Evolutionary conservation across 768 basidiomycete species (phyloP).

Genomic region (Collybia sp.): DNA sequence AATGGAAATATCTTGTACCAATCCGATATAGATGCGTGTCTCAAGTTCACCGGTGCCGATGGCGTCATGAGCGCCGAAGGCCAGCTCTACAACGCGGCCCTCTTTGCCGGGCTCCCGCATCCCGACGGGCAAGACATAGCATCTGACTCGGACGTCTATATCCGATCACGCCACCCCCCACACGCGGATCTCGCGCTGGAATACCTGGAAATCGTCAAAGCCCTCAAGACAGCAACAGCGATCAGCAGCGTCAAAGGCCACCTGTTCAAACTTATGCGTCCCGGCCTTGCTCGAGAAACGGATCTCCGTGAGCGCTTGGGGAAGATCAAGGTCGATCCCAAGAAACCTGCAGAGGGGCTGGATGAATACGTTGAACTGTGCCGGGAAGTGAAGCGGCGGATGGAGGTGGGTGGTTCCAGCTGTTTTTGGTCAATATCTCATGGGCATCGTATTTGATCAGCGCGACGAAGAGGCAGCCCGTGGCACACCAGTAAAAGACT

Average conservation of each 20-base stretch:
- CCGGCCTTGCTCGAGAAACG: slow-evolving; percentile 57
- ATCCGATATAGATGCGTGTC: slow-evolving; percentile 75
- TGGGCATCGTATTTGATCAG: slow-evolving; percentile 19
- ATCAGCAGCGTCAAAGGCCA: slow-evolving; percentile 85
- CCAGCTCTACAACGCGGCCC: slow-evolving; percentile 85
- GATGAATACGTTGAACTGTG: slow-evolving; percentile 49
- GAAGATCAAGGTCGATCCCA: slow-evolving; percentile 27
- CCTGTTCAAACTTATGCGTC: slow-evolving; percentile 87
- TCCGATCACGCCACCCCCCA: slow-evolving; percentile 46
- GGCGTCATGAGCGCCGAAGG: slow-evolving; percentile 96
- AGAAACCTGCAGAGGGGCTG: slow-evolving; percentile 21
- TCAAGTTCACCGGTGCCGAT: slow-evolving; percentile 83
- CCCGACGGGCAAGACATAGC: slow-evolving; percentile 7
- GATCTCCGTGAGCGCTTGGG: slow-evolving; percentile 78
- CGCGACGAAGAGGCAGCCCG: slow-evolving; percentile 41
- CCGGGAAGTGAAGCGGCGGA: slow-evolving; percentile 51
- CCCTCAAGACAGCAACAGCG: slow-evolving; percentile 65
- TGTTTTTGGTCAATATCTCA: slow-evolving; percentile 5
- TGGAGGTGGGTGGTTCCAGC: slow-evolving; percentile 30
- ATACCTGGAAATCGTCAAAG: slow-evolving; percentile 77
- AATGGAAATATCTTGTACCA: slow-evolving; percentile 94
- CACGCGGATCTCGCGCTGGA: slow-evolving; percentile 73
- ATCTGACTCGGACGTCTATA: slow-evolving; percentile 21
- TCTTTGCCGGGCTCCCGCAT: slow-evolving; percentile 46
- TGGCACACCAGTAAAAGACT: slow-evolving; percentile 23